Percentiles rank a stretch among this genome's conserved stretches.
These are phyloP conservation scores for Excoecaria cochinchinensis DNA, from an alignment of 345 rosid species.

Conservation along the genomic window DNA sequence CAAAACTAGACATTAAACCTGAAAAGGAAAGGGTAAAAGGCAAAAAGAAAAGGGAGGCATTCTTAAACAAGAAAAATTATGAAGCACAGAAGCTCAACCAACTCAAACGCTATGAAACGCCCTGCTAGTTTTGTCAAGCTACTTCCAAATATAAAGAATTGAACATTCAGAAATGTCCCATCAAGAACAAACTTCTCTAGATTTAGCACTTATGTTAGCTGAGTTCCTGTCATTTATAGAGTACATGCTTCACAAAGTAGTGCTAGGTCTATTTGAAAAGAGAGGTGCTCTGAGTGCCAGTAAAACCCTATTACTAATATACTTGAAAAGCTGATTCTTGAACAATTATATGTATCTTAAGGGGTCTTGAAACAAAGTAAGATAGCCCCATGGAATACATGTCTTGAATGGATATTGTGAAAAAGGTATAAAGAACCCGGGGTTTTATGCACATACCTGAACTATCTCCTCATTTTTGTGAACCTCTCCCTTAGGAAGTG, in stretches of 20 bases:
- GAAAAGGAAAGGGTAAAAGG: not conserved
- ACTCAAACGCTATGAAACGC: conserved; percentile 5
- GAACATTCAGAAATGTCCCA: not conserved
- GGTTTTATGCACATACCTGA: conserved; percentile 55
- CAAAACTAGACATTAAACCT: conserved; percentile 7
- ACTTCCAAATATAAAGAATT: not conserved
- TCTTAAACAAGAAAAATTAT: not conserved
- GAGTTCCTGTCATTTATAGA: not conserved
- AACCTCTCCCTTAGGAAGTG: conserved; percentile 98
- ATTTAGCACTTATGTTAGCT: not conserved
- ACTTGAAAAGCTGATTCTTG: conserved; percentile 7
- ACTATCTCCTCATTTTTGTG: conserved; percentile 99
- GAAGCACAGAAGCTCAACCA: not conserved
- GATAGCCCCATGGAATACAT: not conserved
- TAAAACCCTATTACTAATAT: not conserved
- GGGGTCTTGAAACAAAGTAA: not conserved
- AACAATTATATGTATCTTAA: not conserved
- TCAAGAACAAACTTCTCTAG: not conserved
- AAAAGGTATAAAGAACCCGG: not conserved
- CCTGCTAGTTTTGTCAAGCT: not conserved
- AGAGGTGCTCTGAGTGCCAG: not conserved
- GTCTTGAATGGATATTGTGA: not conserved
- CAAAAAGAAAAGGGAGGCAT: not conserved
- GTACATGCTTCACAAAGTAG: not conserved
- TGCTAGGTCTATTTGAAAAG: not conserved